Base-by-base conservation (phyloP, 371 early-diverging fungal genomes). In the Mitosporidium daphniae region DNA sequence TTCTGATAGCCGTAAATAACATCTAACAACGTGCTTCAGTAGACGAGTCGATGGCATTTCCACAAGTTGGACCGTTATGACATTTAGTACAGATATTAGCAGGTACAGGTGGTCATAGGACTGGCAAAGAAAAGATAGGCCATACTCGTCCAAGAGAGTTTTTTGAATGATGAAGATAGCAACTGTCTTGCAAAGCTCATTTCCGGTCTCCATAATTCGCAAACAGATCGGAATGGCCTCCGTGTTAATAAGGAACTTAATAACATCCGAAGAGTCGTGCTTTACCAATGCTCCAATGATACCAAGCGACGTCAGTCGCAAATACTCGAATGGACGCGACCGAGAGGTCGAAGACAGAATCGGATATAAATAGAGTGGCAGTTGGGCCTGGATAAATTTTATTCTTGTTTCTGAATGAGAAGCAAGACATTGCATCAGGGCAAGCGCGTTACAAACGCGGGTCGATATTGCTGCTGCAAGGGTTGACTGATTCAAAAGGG, bases 221-320 rank as follows among this genome's bases (percentile, higher is more conserved):
- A 94, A 55, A 41, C 86, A 78, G 4, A 94, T 58, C 1, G 93
- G 95, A 29, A 94, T 71, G 30, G 91, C 78, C 47, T 94, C 95
- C 21, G 95, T 91, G 13, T 70, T 69, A 10, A 89, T 55, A 30
- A 94, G 50, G 37, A 82, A 82, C 22, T 59, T 61, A 34, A 80
- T 75, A 7, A 84, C 73, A 30, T 84, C 80, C 12, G 73, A 60
- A 42, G 65, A 73, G 42, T 77, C 82, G 33, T 75, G 67, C 65
- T 69, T 44, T 21, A 91, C 75, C 16, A 91, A 47, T 2, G 82
- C 78, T 9, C 84, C 80, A 37, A 91, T 75, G 8, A 86, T 80
- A 23, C 84, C 84, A 14, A 91, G 42, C 26, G 66, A 63, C 7
- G 86, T 77, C 31, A 82, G 43, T 8, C 89, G 59, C 27, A 86